phyloP scores from a whole-genome alignment of 345 rosid genomes.

The Melaleuca quinquenervia region DNA sequence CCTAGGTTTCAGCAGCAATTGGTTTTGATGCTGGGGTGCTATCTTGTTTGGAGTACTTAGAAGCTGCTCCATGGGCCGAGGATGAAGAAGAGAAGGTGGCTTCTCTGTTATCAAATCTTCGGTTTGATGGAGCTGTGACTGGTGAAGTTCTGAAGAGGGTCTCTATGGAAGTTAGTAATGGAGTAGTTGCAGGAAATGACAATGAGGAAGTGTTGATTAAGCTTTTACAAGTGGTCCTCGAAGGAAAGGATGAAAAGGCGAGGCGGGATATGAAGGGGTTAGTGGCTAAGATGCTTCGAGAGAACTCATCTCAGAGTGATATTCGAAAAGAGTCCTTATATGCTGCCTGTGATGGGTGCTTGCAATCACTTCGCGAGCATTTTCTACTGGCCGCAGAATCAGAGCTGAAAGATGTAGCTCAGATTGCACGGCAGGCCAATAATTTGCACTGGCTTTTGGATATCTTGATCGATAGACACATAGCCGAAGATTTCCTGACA shows the following conservation, averaged over 20 bases:
- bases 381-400: constrained; percentile 65
- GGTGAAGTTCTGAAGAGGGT: constrained; percentile 93
- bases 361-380: constrained; percentile 51
- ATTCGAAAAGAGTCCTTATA: constrained; percentile 84
- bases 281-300: constrained; percentile 89
- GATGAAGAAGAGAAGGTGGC: constrained; percentile 96
- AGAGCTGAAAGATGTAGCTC: constrained; percentile 47
- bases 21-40: constrained; percentile 95
- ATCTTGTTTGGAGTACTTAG: constrained; percentile 91
- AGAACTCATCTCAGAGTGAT: constrained; percentile 84
- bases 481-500: constrained; percentile 80
- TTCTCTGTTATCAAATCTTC: constrained; percentile 67
- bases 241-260: constrained; percentile 95
- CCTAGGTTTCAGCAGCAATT: constrained; percentile 89
- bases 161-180: constrained; percentile 51
- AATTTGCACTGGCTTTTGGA: constrained; percentile 94
- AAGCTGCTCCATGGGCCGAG: constrained; percentile 99
- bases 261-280: constrained; percentile 97
- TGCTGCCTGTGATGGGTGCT: constrained; percentile 72
- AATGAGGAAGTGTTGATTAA: constrained; percentile 75
- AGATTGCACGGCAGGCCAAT: constrained; percentile 90
- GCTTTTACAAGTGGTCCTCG: constrained; percentile 83
- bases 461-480: constrained; percentile 82
- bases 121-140: constrained; percentile 86
- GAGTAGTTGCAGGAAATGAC: constrained; percentile 37